Conservation (phyloP, 139 green algal species). For the Pleodorina starrii region DNA sequence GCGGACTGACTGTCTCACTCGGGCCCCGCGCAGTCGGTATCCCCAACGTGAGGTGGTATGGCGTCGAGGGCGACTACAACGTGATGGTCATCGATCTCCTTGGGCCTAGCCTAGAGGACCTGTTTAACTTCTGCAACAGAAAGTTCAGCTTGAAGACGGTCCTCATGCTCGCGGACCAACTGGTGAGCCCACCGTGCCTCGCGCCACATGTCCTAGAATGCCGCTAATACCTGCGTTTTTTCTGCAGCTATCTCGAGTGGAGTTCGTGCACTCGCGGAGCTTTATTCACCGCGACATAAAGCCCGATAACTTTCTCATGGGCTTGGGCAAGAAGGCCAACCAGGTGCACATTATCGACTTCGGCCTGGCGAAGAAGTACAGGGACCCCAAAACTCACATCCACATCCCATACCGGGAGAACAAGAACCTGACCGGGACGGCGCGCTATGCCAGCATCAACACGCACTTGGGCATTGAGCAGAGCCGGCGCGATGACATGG, state of each 20-base stretch:
- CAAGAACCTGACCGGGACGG: constrained; percentile 98
- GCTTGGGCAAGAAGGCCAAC: constrained; percentile 97
- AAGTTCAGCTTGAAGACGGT: constrained; percentile 99
- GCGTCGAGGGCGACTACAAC: constrained; percentile 99
- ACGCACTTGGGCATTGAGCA: constrained; percentile 99
- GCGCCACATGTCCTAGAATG: too few species aligned
- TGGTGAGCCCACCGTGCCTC: constrained; percentile 75
- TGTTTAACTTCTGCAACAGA: constrained; percentile 99
- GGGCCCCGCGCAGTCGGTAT: constrained; percentile 90
- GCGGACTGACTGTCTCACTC: background rate
- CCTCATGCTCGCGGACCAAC: constrained; percentile 99
- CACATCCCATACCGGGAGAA: constrained; percentile 99
- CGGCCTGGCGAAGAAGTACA: constrained; percentile 99
- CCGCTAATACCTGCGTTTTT: background rate
- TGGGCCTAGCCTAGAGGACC: constrained; percentile 96
- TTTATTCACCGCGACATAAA: constrained; percentile 97
- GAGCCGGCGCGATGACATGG: constrained; percentile 95
- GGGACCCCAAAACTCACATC: constrained; percentile 98
- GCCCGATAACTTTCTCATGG: constrained; percentile 90
- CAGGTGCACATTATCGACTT: constrained; percentile 99
- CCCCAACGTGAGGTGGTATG: constrained; percentile 98
- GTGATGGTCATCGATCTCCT: constrained; percentile 99
- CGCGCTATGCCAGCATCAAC: constrained; percentile 99
- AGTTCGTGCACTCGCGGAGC: constrained; percentile 97
- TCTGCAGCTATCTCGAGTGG: constrained; percentile 91